Evolutionary conservation across 1,139 yeast species (phyloP).

Genomic region (Sugiyamaella japonica): DNA sequence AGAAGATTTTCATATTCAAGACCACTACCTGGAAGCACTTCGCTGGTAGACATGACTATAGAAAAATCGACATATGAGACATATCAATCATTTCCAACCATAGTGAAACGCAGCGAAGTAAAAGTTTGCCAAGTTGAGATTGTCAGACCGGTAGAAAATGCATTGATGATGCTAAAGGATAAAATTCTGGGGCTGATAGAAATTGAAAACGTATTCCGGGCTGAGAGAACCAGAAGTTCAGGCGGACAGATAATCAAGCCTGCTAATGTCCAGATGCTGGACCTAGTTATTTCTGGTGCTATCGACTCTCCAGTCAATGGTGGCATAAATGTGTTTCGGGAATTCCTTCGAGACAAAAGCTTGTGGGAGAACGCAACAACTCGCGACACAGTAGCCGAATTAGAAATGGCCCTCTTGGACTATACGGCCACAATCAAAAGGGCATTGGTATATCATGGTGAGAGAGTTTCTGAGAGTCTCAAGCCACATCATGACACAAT

Average conservation of each 20-base stretch:
- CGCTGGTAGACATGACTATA: slow-evolving; percentile 81
- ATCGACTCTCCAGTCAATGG: slow-evolving; percentile 94
- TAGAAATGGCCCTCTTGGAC: slow-evolving; percentile 57
- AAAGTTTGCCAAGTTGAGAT: slow-evolving; percentile 52
- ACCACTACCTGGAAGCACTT: slow-evolving; percentile 72
- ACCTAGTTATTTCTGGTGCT: slow-evolving; percentile 80
- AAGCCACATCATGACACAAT: slow-evolving; percentile 66
- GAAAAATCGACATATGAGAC: slow-evolving; percentile 84
- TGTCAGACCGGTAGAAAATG: slow-evolving; percentile 85
- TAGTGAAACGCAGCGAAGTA: slow-evolving; percentile 82
- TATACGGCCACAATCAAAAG: slow-evolving; percentile 64
- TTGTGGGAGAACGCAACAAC: slow-evolving; percentile 37
- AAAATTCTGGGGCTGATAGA: slow-evolving; percentile 74
- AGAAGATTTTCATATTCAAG: slow-evolving; percentile 67
- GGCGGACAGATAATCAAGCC: background rate
- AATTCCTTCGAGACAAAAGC: slow-evolving; percentile 49
- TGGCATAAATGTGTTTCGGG: slow-evolving; percentile 81
- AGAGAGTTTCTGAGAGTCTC: slow-evolving; percentile 58
- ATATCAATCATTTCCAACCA: slow-evolving; percentile 75
- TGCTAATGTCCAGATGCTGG: slow-evolving; percentile 39
- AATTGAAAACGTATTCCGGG: slow-evolving; percentile 49
- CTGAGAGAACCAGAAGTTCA: background rate
- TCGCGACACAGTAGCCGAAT: slow-evolving; percentile 41
- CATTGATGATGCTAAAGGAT: slow-evolving; percentile 62
- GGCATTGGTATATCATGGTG: slow-evolving; percentile 68